Evolutionary conservation across 306 rosid species (phyloP), one percentile per base, ranked within the genome.

Genomic region (Vigna angularis): DNA sequence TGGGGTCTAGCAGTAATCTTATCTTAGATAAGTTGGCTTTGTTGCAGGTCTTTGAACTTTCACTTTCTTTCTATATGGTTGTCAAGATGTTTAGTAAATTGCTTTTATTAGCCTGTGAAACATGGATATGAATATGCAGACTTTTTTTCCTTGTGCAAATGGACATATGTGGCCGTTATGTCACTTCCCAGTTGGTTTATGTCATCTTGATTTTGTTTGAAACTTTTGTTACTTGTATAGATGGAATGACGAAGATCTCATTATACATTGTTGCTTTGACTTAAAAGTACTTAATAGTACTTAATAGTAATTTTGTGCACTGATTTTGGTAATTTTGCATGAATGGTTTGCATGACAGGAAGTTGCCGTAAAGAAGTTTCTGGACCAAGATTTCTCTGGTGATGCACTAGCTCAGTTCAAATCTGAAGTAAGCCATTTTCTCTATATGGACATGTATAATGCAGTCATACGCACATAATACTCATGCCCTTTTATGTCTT

Each of bases 351-450:
- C 73, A 77, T 77, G 32, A 66, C 82, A 96, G 99, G 99, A 93
- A 88, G 99, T 96, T 78, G 99, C 99, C 68, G 99, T 96, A 81
- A 96, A 96, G 89, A 96, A 96, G 87, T 96, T 96, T 88, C 86
- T 96, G 20, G 92, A 91, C 87, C 99, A 96, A 91, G 99, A 86
- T 80, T 84, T 96, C 74, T 93, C 99, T 51, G 99, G 99, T 40
- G 98, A 91, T 85, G 96, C 98, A 67, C 83, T 96, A 83, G 80
- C 82, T 84, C 97, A 96, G 90, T 93, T 96, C 76, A 93, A 87
- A 89, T 87, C 93, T 63, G 99, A 96, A 91, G 99, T 96, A 86
- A 88, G 97, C 71, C 47, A 71, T 78, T 73, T 36, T 53, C 49
- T 80, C 69, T 57, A 44, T 45, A 26, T 9, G 74, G 75, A 16